Evolutionary conservation across 1,139 yeast genomes (phyloP), one percentile per base, ranked within the genome.

Genomic region (Zygoascus sp.): DNA sequence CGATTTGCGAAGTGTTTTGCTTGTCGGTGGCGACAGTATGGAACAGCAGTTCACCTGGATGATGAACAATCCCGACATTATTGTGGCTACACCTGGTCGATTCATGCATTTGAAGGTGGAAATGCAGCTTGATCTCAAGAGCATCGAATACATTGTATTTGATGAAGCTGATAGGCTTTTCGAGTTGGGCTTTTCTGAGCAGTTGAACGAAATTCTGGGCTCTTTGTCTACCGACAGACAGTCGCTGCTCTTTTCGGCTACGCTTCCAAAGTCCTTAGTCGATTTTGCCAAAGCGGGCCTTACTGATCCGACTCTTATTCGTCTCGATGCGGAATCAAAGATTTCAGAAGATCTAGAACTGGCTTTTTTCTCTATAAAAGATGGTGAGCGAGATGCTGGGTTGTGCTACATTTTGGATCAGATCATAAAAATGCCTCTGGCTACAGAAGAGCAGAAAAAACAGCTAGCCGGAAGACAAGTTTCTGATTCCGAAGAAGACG

Each of bases 141-240:
- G 89, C 2, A 79, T 92, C 19, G 96, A 92, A 63, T 90, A 86
- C 60, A 84, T 90, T 46, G 96, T 90, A 1, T 94, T 92, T 64
- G 99, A 94, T 70, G 99, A 94, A 72, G 98, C 98, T 32, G 99
- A 94, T 74, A 76, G 97, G 61, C 75, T 94, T 58, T 94, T 94
- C 62, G 99, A 94, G 68, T 83, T 90, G 85, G 97, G 98, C 47
- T 94, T 94, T 65, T 83, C 95, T 30, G 96, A 89, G 59, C 98
- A 94, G 63, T 75, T 94, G 62, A 88, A 87, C 60, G 97, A 92
- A 65, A 75, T 94, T 56, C 69, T 94, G 44, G 92, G 89, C 1
- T 76, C 94, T 0, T 74, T 92, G 51, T 96, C 97, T 0, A 66
- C 88, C 13, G 73, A 76, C 35, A 78, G 97, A 63, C 98, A 94